phyloP scores from a whole-genome alignment of 257 asterid species.

The Plectranthus barbatus region DNA sequence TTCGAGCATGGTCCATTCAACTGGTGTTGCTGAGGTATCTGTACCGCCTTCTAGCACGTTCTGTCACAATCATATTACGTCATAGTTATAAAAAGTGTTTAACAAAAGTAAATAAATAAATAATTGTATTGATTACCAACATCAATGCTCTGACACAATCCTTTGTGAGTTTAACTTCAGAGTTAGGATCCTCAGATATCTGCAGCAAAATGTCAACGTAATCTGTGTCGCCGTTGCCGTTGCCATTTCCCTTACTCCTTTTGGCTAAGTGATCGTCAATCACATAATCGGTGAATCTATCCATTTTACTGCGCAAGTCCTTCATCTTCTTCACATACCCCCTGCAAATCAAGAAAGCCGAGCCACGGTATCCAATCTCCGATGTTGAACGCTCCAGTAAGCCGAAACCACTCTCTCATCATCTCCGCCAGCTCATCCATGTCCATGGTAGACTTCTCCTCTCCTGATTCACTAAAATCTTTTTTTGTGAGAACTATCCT shows the following conservation, averaged over 20 bases:
- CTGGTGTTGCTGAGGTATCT: no score
- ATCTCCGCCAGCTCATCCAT: slow-evolving; percentile 12
- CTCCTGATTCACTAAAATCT: no score
- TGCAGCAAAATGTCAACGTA: slow-evolving; percentile 15
- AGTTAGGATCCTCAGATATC: slow-evolving; percentile 21
- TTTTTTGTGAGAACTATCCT: no score
- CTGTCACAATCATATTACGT: no score
- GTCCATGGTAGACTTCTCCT: no score
- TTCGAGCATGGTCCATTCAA: no score
- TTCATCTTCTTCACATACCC: slow-evolving; percentile 33
- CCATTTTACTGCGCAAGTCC: slow-evolving; percentile 13
- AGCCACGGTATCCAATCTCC: slow-evolving; percentile 58
- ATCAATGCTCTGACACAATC: slow-evolving; percentile 21
- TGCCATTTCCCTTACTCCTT: background rate
- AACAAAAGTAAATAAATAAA: no score
- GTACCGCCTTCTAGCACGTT: no score
- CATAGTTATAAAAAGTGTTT: no score
- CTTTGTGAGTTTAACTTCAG: slow-evolving; percentile 23
- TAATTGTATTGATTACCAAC: background rate
- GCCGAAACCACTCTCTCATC: slow-evolving; percentile 29
- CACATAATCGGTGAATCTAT: slow-evolving; percentile 22
- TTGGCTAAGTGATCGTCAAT: slow-evolving; percentile 30
- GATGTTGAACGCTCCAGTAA: slow-evolving; percentile 25
- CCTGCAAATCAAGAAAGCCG: slow-evolving; percentile 31
- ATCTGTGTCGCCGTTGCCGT: background rate